Evolutionary conservation across 768 basidiomycete genomes (phyloP), one percentile per base, ranked within the genome.

Genomic region (Termitomyces sp.): DNA sequence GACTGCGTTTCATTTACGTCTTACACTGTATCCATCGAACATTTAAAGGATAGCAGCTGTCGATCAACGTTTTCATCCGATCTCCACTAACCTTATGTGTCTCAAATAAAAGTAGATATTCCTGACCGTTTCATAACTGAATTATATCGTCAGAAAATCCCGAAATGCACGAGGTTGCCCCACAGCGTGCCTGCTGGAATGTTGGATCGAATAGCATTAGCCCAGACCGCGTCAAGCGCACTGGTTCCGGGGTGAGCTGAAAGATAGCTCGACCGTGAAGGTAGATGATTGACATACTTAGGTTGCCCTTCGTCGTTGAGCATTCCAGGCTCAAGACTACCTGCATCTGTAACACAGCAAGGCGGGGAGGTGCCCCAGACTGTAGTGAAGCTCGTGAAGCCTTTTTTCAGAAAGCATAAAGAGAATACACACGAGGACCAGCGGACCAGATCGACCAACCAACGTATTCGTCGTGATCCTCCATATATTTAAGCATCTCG

Each of bases 361-460:
- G 76, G 72, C 9, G 72, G 72, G 56, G 55, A 54, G 5, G 73
- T 72, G 8, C 78, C 77, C 78, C 77, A 79, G 33, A 79, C 76
- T 77, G 60, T 16, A 29, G n/a, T n/a, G 2, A 31, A 22, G 22
- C 39, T 12, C 49, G 22, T 24, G 26, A 52, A 16, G 1, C 12
- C 2, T 20, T 29, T n/a, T n/a, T 24, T 16, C 26, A 36, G 33
- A 24, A 29, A 36, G 0, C 18, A 33, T n/a, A 41, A 29, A 45
- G 41, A 39, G 34, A 45, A 7, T 24, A 71, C 73, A 28, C 61
- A 77, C 76, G 56, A 20, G 78, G 78, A 41, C 78, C 78, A 31
- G 78, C 78, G 59, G 78, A 77, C 78, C 78, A 79, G 45, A 76
- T 73, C 3, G 75, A 55, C 78, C 77, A 79, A 15, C 78, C 78